A percentile compares a stretch with the other conserved stretches of the same genome.
phyloP scores from a whole-genome alignment of 306 rosid species.

The Vachellia pachyceras region DNA sequence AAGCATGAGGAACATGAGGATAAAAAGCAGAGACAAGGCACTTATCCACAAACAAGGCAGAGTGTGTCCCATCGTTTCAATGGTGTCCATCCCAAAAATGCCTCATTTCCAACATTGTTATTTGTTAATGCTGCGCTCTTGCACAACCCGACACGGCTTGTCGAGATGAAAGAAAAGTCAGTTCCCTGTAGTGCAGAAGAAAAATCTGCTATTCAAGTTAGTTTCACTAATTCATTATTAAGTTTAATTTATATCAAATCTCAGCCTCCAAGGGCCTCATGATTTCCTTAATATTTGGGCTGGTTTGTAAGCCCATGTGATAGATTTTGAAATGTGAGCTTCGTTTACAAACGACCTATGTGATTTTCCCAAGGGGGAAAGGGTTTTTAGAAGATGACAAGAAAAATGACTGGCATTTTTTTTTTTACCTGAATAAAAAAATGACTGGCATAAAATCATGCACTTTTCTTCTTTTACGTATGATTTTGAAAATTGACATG shows the following conservation, averaged over 20 bases:
- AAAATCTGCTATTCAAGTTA: not conserved
- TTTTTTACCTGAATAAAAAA: too few species aligned
- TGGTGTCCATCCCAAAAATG: too few species aligned
- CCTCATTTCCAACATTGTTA: too few species aligned
- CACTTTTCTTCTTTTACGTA: not conserved
- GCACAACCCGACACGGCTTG: not conserved
- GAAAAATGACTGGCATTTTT: too few species aligned
- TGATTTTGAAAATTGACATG: not conserved
- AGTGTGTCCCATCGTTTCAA: constrained; percentile 34
- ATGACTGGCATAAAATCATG: not conserved
- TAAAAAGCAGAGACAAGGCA: constrained; percentile 5
- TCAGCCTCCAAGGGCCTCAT: not conserved
- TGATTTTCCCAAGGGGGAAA: not conserved
- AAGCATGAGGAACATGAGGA: not conserved
- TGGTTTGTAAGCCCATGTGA: constrained; percentile 36
- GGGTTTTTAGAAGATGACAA: not conserved
- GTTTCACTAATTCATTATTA: not conserved
- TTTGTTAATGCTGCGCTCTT: too few species aligned
- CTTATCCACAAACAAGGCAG: constrained; percentile 30
- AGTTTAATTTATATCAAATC: not conserved
- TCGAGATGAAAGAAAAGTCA: not conserved
- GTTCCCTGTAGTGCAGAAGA: not conserved
- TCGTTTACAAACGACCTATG: not conserved
- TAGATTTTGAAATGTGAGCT: not conserved
- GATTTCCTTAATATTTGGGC: not conserved